Percentiles rank a stretch among this genome's conserved stretches.
These are phyloP conservation scores for Rhizophora mangle DNA, from an alignment of 345 rosid species.

Conservation along the genomic window DNA sequence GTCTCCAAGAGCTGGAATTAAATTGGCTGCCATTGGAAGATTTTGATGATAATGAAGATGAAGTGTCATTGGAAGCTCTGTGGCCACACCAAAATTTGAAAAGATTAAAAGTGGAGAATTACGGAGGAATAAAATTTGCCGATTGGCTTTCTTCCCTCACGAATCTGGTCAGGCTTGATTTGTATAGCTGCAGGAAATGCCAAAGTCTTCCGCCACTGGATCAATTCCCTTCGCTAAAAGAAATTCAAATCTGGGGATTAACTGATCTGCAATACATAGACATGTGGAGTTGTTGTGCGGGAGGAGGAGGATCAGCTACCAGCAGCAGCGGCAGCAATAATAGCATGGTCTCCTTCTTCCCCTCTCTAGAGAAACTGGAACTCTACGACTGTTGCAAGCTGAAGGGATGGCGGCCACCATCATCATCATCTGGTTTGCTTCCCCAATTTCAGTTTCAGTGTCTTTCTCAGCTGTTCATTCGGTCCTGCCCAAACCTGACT, in stretches of 20 bases:
- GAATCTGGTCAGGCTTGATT: background rate
- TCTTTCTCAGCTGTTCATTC: background rate
- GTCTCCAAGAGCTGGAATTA: conserved; percentile 7
- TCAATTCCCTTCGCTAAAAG: conserved; percentile 12
- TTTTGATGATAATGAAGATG: background rate
- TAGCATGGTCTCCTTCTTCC: conserved; percentile 3
- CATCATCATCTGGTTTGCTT: background rate
- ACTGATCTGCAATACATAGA: conserved; percentile 15
- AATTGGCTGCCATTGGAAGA: conserved; percentile 6
- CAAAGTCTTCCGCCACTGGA: conserved; percentile 4
- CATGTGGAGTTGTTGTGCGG: background rate
- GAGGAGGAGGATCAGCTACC: too few relatives aligned
- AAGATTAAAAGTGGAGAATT: conserved; percentile 6
- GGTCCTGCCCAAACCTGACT: conserved; percentile 6
- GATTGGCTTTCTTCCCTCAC: conserved; percentile 9
- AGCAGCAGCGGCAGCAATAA: too few relatives aligned
- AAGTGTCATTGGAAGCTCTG: conserved; percentile 6
- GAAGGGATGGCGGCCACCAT: conserved; percentile 9
- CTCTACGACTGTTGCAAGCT: conserved; percentile 6
- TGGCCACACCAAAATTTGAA: conserved; percentile 18
- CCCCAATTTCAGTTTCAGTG: background rate
- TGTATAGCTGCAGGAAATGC: conserved; percentile 8
- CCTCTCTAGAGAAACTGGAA: conserved; percentile 1
- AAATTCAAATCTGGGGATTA: background rate
- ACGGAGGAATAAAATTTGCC: conserved; percentile 6